These are phyloP conservation scores for Quercus glauca DNA, from an alignment of 306 rosid species.

Conservation along the genomic window DNA sequence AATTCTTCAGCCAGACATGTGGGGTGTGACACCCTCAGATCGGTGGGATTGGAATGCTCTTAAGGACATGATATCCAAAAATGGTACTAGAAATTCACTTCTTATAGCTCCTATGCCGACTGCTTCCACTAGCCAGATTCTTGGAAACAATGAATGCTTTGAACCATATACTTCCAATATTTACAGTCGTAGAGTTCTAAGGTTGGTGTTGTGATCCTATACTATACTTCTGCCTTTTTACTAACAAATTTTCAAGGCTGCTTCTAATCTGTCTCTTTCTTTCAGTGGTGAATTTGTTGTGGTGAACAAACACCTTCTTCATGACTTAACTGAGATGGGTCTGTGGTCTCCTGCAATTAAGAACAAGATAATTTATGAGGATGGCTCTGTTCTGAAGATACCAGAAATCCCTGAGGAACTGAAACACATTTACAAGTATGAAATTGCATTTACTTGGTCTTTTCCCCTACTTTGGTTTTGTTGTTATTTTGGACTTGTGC, in stretches of 20 bases:
- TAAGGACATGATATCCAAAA: conserved; percentile 44
- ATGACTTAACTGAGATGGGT: conserved; percentile 89
- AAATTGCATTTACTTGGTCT: not conserved
- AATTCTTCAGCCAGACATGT: conserved; percentile 87
- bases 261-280: conserved; percentile 11
- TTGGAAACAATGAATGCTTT: conserved; percentile 92
- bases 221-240: not conserved
- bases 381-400: conserved; percentile 72
- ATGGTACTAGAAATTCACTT: conserved; percentile 83
- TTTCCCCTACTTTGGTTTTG: not conserved
- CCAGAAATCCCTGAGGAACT: conserved; percentile 63
- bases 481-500: conserved; percentile 15
- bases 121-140: conserved; percentile 90
- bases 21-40: conserved; percentile 67
- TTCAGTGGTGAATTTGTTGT: conserved; percentile 91
- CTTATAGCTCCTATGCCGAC: conserved; percentile 93
- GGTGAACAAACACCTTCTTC: conserved; percentile 87
- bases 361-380: conserved; percentile 64
- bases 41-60: conserved; percentile 75
- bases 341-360: conserved; percentile 75
- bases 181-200: conserved; percentile 79
- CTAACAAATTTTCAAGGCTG: not conserved
- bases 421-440: conserved; percentile 77
- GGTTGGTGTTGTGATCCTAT: conserved; percentile 38
- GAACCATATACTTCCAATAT: conserved; percentile 93